Conservation (phyloP, 106 monocot species). For the Apostasia shenzhenica region DNA sequence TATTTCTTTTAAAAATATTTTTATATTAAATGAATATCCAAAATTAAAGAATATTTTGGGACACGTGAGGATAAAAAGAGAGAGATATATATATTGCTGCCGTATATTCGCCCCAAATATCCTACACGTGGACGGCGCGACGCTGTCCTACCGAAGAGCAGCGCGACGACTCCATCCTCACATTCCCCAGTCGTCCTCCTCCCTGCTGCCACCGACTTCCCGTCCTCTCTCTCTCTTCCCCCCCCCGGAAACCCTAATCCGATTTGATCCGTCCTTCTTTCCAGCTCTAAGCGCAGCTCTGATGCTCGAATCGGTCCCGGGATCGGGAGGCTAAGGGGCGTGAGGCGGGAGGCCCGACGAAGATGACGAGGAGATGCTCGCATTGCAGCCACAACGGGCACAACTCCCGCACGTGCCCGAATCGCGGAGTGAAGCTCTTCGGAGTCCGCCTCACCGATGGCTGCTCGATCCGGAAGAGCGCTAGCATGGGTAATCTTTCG, state of each 20-base stretch:
- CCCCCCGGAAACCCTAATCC: neutral
- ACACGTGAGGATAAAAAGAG: too few species aligned
- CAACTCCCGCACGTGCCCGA: constrained; percentile 20
- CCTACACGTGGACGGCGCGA: constrained; percentile 9
- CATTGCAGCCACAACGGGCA: constrained; percentile 23
- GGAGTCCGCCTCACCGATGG: constrained; percentile 20
- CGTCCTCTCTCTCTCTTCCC: neutral
- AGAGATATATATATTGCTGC: too few species aligned
- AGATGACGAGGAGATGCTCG: constrained; percentile 22
- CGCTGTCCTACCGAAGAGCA: neutral
- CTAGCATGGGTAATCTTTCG: constrained; percentile 61
- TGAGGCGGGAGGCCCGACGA: neutral
- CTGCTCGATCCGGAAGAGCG: constrained; percentile 37
- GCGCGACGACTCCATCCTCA: neutral
- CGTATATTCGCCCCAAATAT: constrained; percentile 1
- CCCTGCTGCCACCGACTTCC: neutral
- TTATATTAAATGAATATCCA: too few species aligned
- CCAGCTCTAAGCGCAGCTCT: neutral
- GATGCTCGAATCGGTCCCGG: neutral
- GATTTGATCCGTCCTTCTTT: neutral
- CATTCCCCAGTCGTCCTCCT: neutral
- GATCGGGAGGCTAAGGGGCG: neutral
- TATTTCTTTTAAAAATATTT: too few species aligned
- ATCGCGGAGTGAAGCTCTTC: constrained; percentile 15
- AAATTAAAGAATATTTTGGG: too few species aligned